Evolutionary conservation across 2,329 filamentous ascomycete genomes (phyloP), one percentile per base, ranked within the genome.

Genomic region (Aspergillus sp.): DNA sequence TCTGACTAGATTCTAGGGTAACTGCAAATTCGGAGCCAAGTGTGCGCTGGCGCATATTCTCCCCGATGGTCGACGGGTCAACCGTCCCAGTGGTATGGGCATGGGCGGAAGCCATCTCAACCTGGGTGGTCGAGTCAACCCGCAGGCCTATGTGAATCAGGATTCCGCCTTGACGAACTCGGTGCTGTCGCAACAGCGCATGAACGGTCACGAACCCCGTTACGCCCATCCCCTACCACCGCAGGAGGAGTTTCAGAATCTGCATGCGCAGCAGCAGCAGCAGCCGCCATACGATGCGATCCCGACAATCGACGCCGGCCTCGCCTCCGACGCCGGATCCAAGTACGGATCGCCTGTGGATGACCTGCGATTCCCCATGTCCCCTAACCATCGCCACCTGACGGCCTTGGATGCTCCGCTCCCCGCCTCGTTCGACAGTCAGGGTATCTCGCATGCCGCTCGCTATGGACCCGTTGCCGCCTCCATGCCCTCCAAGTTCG

Each of bases 1-100:
- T 63, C 58, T 64, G 19, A 51, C 41, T 40, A 52, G 24, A 13
- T 30, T 52, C 49, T 64, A 96, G 90, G 94, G 94, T 61, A 96
- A 96, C 75, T 99, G 94, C 85, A 97, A 97, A 73, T 99, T 97
- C 71, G 94, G 94, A 57, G 89, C 90, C 58, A 97, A 97, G 75
- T 99, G 94, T 79, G 93, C 93, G 67, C 90, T 97, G 68, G 90
- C 95, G 60, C 94, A 99, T 73, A 88, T 97, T 65, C 86, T 96
- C 45, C 91, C 92, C 62, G 92, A 97, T 73, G 94, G 94, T 54
- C 86, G 90, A 64, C 85, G 93, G 68, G 90, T 97, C 69, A 96
- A 96, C 73, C 76, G 88, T 80, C 77, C 88, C 30, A 77, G 74
- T 61, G 72, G 72, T 52, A 67, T 75, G 55, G 70, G 69, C 26